Base-by-base conservation (phyloP, 495 filamentous ascomycete species). In the Aspergillus wentii region DNA sequence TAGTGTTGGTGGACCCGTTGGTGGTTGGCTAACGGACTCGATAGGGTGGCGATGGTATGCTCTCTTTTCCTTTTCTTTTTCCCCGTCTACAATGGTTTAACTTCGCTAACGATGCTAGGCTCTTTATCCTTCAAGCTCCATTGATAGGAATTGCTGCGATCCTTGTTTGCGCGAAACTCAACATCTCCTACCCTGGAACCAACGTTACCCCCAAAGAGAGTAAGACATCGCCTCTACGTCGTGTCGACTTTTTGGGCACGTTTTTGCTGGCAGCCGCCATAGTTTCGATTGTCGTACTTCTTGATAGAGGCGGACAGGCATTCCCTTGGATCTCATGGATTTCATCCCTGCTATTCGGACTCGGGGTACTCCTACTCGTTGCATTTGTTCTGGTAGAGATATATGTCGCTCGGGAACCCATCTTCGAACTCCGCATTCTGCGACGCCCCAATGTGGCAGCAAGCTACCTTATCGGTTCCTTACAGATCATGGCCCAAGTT, bases 21-120 rank as follows among this genome's bases (percentile, higher is more conserved):
- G 82, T 1, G 82, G 82, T 0, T 77, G 66, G 44, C 54, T 86
- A 8, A 76, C 79, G 8, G 79, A 86, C 42, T 71, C 72, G 1
- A 68, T 83, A 17, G 79, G 80, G 34, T 85, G 81, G 81, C 62
- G 81, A 52, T 84, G 79, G 80, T 78, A 36, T n/a, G 34, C n/a
- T n/a, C n/a, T n/a, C n/a, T n/a, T n/a, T n/a, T 44, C 13, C 15
- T n/a, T 9, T 36, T 30, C 10, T 23, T 7, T 2, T 5, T 14
- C 18, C 8, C 15, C 9, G 15, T 16, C 34, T 30, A 30, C 15
- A 19, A 6, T 17, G 8, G 14, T 22, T n/a, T n/a, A n/a, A n/a
- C n/a, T n/a, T n/a, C 17, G 28, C 38, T 45, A 25, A 33, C 5
- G 4, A 5, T n/a, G 5, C 1, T 34, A 80, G 78, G 78, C 71